Conservation (phyloP, 2,329 filamentous ascomycete species). For the Hypoxylon sp. region DNA sequence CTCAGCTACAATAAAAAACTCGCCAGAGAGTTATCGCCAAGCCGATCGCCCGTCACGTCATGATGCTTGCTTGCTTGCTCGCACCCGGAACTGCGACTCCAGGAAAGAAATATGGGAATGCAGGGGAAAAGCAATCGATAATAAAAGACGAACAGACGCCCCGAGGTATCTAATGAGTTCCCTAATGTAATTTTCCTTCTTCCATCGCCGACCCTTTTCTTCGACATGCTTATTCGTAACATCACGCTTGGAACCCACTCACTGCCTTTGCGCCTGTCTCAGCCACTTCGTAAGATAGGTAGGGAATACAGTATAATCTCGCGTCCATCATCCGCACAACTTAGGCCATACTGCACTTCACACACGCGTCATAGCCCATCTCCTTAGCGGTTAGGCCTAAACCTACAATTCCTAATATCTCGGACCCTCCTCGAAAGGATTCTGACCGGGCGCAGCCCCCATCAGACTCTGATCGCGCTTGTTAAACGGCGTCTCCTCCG, state of each 20-base stretch:
- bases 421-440: slow-evolving; percentile 29
- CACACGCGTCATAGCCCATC: neutral
- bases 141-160: neutral
- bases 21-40: slow-evolving; percentile 1
- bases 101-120: neutral
- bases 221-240: neutral
- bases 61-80: too few relatives aligned
- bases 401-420: neutral
- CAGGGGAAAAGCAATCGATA: slow-evolving; percentile 1
- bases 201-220: neutral
- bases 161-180: slow-evolving; percentile 19
- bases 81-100: too few relatives aligned
- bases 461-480: slow-evolving; percentile 17
- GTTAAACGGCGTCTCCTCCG: neutral
- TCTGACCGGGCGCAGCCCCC: slow-evolving; percentile 7
- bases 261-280: neutral
- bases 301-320: neutral
- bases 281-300: neutral
- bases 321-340: neutral
- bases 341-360: neutral
- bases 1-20: too few relatives aligned
- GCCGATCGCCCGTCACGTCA: neutral
- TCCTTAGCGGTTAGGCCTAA: too few relatives aligned
- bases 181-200: neutral
- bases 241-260: neutral